phyloP scores from a whole-genome alignment of 2,329 filamentous ascomycete species.

The Sporothrix pseudoabietina region DNA sequence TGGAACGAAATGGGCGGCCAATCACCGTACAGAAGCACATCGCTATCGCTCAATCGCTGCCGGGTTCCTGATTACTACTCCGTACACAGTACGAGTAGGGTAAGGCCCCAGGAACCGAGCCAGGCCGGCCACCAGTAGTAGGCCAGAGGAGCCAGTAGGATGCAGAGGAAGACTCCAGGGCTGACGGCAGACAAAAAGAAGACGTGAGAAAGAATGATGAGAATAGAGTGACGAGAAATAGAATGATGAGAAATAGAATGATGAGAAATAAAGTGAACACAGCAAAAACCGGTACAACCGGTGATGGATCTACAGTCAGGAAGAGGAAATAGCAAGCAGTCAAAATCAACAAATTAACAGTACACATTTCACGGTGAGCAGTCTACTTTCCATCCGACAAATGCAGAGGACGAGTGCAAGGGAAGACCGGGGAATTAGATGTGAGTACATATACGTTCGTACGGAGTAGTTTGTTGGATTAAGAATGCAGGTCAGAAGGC shows the following conservation, averaged over 20 bases:
- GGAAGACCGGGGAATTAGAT: not conserved
- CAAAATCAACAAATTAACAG: not conserved
- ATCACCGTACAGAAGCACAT: not conserved
- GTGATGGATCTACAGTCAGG: not conserved
- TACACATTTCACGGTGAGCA: not conserved
- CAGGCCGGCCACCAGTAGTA: not conserved
- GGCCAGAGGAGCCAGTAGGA: not conserved
- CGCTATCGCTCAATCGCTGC: slow-evolving; percentile 6
- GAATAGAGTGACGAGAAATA: not conserved
- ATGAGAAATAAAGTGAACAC: not conserved
- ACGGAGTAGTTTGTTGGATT: not conserved
- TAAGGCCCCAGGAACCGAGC: too few relatives aligned
- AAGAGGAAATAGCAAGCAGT: not conserved
- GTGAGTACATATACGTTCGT: too few relatives aligned
- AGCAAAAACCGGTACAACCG: not conserved
- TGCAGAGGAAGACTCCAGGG: not conserved
- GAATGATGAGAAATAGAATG: not conserved
- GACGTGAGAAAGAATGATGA: too few relatives aligned
- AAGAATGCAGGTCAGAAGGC: not conserved
- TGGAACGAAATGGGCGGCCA: not conserved
- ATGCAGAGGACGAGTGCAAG: not conserved
- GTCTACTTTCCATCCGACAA: not conserved
- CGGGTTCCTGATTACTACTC: not conserved
- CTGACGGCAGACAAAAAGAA: not conserved
- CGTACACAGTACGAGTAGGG: too few relatives aligned